Evolutionary conservation across 192 early-diverging fungal species (phyloP), one percentile per base, ranked within the genome.

Genomic region (Coemansia aciculifera): DNA sequence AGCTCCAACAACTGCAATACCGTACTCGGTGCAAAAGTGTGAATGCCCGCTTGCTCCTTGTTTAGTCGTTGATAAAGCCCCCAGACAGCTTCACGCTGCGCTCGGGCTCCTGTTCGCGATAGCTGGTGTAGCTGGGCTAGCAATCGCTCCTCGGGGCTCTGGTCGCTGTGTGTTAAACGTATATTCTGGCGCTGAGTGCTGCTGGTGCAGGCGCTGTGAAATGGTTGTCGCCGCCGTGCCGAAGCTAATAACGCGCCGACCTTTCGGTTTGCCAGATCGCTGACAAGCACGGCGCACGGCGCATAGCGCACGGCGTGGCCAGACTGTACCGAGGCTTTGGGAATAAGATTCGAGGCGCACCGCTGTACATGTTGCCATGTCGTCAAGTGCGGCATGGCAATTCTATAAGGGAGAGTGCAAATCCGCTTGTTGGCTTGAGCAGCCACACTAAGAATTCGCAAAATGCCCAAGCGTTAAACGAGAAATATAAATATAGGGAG

Each of bases 51-150:
- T 0, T 32, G 23, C 11, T 64, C 44, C 15, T 51, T 13, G 10
- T 56, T 67, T 4, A 74, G 29, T 37, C 62, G 68, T 27, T 34
- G 56, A 34, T 78, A 83, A 11, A 77, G 34, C 0, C 69, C 67
- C 80, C 80, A 83, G 13, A 68, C 42, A 24, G 62, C 46, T 40
- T 78, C 80, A 12, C 75, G 56, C 15, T 71, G 72, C 15, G 67
- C 54, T 23, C 31, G 51, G 15, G 72, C 64, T 17, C 69, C 69
- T 3, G 69, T 67, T 38, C 56, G 66, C 17, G 66, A 29, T 46
- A 64, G 65, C 29, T 29, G 11, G 2, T 21, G 66, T 43, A 81
- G 57, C 51, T 69, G 63, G 13, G 32, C 57, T 6, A 68, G 24
- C 19, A 81, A 34, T 10, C 36, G 59, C 17, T 19, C 36, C 59